Base-by-base conservation (phyloP, 768 basidiomycete genomes). In the Auriculariales sp. region DNA sequence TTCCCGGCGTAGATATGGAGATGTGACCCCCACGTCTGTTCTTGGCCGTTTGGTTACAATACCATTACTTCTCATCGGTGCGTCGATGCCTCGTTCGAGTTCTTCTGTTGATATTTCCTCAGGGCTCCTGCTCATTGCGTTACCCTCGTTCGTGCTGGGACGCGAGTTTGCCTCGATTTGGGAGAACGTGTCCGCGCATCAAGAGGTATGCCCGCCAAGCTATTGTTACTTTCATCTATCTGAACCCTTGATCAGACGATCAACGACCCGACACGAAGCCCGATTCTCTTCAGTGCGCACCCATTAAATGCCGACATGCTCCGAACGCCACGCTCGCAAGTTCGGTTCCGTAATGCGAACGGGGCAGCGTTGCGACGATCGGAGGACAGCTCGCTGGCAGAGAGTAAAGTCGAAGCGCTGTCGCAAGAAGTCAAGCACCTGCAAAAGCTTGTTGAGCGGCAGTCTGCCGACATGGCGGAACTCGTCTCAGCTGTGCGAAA, bases 141-240 rank as follows among this genome's bases (percentile, higher is more conserved):
- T 94, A 3, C 91, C 91, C 5, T 84, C 80, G 58, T 94, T 95
- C 59, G 91, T 95, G 1, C 77, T 95, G 12, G 91, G 91, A 0
- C 68, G 90, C 31, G 90, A 95, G 61, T 95, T 95, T 61, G 88
- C 87, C 52, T 68, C 81, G 11, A 86, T 92, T 1, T 95, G 90
- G 84, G 88, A 92, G 51, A 72, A 71, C 28, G 89, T 92, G n/a
- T n/a, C n/a, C 86, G 72, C 71, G 0, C 65, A 60, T 17, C 62
- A 71, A n/a, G n/a, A n/a, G n/a, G n/a, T n/a, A n/a, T n/a, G n/a
- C n/a, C n/a, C n/a, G n/a, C n/a, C n/a, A n/a, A n/a, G n/a, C n/a
- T 17, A 11, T 14, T 39, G 22, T 22, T 7, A 9, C 14, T 25
- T 10, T 44, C 19, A 7, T 10, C 19, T 7, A 5, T 44, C 11